Conservation (phyloP, 2,329 filamentous ascomycete genomes). For the Uncinocarpus reesii region DNA sequence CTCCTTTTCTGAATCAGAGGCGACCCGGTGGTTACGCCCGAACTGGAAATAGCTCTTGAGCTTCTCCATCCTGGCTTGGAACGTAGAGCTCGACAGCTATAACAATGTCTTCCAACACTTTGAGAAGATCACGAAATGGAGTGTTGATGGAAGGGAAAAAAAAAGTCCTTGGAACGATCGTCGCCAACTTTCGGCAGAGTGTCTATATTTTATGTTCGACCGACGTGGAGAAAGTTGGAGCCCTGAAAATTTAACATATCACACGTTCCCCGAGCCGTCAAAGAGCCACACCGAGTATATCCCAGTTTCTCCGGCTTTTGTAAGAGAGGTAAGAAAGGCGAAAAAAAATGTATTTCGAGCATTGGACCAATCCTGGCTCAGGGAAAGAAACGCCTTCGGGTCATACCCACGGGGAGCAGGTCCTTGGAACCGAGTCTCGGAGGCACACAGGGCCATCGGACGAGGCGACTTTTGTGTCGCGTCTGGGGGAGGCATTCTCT, state of each 20-base stretch:
- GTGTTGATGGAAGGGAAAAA: background rate
- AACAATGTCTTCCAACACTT: too few species aligned
- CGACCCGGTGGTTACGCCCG: background rate
- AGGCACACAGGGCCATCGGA: too few species aligned
- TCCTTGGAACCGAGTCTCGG: too few species aligned
- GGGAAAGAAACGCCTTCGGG: too few species aligned
- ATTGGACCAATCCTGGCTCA: too few species aligned
- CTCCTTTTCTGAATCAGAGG: conserved; percentile 6
- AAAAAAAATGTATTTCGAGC: too few species aligned
- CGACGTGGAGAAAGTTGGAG: conserved; percentile 4
- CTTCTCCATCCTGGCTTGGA: conserved; percentile 2
- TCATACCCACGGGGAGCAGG: too few species aligned
- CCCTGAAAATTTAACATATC: background rate
- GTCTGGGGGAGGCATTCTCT: too few species aligned
- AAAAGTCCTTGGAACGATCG: background rate
- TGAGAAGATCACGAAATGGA: background rate
- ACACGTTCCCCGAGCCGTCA: too few species aligned
- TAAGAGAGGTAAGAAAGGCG: too few species aligned
- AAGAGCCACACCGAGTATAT: background rate
- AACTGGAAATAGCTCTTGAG: conserved; percentile 6
- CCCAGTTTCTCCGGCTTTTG: background rate
- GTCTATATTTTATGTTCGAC: conserved; percentile 2
- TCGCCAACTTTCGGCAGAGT: background rate
- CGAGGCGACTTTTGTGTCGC: too few species aligned
- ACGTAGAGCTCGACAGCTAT: too few species aligned